phyloP scores from a whole-genome alignment of 805 yeast genomes.

The Kodamaea sagamina region DNA sequence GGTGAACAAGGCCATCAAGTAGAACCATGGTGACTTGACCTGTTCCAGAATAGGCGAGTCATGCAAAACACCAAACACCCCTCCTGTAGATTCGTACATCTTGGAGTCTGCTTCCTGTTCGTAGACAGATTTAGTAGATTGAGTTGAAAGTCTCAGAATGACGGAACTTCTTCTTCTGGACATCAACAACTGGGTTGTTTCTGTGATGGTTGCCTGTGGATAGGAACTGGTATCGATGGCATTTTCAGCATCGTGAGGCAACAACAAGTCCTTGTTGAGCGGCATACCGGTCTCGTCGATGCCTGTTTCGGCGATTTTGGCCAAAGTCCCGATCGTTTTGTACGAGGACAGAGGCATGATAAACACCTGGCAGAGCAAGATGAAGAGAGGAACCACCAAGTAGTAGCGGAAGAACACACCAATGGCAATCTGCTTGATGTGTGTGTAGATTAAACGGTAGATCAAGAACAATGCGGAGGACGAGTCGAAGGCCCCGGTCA shows the following conservation, averaged over 20 bases:
- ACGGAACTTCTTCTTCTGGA: slow-evolving; percentile 35
- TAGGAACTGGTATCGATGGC: slow-evolving; percentile 14
- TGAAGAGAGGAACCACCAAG: slow-evolving; percentile 75
- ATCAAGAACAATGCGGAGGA: slow-evolving; percentile 83
- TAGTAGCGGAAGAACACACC: slow-evolving; percentile 65
- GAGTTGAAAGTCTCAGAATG: slow-evolving; percentile 32
- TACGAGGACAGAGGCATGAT: slow-evolving; percentile 82
- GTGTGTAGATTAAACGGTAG: slow-evolving; percentile 66
- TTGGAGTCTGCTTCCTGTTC: slow-evolving; percentile 66
- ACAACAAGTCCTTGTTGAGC: slow-evolving; percentile 47
- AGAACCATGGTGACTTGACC: slow-evolving; percentile 70
- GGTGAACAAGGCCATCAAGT: slow-evolving; percentile 74
- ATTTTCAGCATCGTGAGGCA: slow-evolving; percentile 33
- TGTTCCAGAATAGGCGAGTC: slow-evolving; percentile 53
- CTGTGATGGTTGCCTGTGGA: slow-evolving; percentile 31
- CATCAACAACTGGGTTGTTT: slow-evolving; percentile 42
- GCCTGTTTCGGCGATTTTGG: slow-evolving; percentile 71
- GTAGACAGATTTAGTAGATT: slow-evolving; percentile 58
- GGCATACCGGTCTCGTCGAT: slow-evolving; percentile 69
- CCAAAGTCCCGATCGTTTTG: slow-evolving; percentile 67
- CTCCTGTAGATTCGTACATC: slow-evolving; percentile 53
- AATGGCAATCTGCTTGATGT: slow-evolving; percentile 43
- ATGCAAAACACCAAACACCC: slow-evolving; percentile 60
- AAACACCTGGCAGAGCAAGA: slow-evolving; percentile 67
- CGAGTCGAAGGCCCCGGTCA: slow-evolving; percentile 89